Evolutionary conservation across 2,329 filamentous ascomycete genomes (phyloP), one percentile per base, ranked within the genome.

Genomic region (Lojkania enalia): DNA sequence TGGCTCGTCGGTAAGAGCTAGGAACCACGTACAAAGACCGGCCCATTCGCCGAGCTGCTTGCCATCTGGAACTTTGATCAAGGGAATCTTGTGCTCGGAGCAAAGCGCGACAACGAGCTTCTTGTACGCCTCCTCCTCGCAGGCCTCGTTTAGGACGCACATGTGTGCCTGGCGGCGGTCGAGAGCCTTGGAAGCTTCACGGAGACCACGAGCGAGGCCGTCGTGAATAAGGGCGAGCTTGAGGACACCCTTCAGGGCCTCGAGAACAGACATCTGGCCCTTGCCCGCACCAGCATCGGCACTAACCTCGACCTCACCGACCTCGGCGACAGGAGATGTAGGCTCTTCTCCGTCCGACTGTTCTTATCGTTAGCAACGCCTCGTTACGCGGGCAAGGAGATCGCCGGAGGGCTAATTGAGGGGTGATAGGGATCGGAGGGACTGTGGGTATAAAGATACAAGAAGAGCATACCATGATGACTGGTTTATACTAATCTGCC

Each of bases 341-440:
- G 86, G 90, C 87, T 97, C 92, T 96, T 97, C 94, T 97, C 92
- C 92, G 90, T 97, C 92, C 90, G 92, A 97, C 94, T 96, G 63
- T 52, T 41, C 19, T 27, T 48, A 35, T 36, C 19, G 60, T 64
- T 51, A 61, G 53, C n/a, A n/a, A n/a, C n/a, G n/a, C n/a, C n/a
- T n/a, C n/a, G n/a, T n/a, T n/a, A n/a, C n/a, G n/a, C n/a, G n/a
- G n/a, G n/a, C n/a, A n/a, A n/a, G n/a, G n/a, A n/a, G n/a, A n/a
- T n/a, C n/a, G n/a, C n/a, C n/a, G n/a, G n/a, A n/a, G n/a, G n/a
- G n/a, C n/a, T 44, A 35, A 36, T 16, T 42, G 18, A 36, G 16
- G 43, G n/a, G n/a, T n/a, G 25, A 36, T 14, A 35, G 31, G 15
- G 31, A 15, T 30, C 23, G 4, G 23, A 12, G 23, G 5, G 23